Evolutionary conservation across 129 eudicot species (phyloP).

Genomic region (Heracleum sosnowskyi): DNA sequence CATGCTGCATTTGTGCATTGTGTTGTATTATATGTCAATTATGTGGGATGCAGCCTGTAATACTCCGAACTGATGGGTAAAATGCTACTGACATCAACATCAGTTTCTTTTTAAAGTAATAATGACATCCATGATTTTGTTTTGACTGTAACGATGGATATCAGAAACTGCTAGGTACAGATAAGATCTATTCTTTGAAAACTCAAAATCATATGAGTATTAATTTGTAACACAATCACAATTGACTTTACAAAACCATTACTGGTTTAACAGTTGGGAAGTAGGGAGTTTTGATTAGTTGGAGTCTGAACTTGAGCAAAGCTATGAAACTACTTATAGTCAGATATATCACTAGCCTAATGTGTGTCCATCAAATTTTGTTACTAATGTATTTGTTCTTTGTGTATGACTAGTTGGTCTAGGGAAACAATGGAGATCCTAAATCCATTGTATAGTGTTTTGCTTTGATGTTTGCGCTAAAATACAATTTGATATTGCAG

Average conservation of each 20-base stretch:
- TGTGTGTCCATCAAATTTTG: neutral
- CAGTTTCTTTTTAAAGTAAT: too few species aligned
- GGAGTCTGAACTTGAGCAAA: neutral
- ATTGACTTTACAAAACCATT: neutral
- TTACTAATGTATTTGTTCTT: neutral
- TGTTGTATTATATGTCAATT: neutral
- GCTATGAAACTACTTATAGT: neutral
- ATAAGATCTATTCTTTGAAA: neutral
- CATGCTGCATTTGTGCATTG: neutral
- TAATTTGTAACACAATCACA: neutral
- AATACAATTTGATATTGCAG: neutral
- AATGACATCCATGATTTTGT: neutral
- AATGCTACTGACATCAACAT: neutral
- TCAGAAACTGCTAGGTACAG: neutral
- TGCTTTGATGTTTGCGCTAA: neutral
- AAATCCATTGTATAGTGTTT: neutral
- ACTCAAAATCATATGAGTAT: neutral
- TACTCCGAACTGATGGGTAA: neutral
- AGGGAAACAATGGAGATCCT: neutral
- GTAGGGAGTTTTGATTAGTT: neutral
- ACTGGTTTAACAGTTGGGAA: neutral
- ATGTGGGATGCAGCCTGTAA: neutral
- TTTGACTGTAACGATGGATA: neutral
- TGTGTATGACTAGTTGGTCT: neutral
- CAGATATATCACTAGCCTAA: neutral